Base-by-base conservation (phyloP, 2,329 filamentous ascomycete genomes). In the Aspergillus felis region DNA sequence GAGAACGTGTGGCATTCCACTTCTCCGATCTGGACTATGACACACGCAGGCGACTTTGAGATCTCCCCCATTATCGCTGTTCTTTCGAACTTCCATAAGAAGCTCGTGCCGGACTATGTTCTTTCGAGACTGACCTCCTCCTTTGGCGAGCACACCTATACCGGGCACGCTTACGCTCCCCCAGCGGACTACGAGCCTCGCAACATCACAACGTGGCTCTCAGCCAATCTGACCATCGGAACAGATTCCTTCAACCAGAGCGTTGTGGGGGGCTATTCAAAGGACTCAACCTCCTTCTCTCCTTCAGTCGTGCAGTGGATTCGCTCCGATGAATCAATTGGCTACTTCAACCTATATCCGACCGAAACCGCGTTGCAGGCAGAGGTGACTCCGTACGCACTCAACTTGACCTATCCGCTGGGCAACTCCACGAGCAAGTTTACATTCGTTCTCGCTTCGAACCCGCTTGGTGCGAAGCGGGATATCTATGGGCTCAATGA, bases 231-330 rank as follows among this genome's bases (percentile, higher is more conserved):
- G 10, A 85, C 80, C 8, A 86, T 88, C 59, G 85, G 85, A 41
- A 83, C 81, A 0, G 80, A 85, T 64, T 81, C 82, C 0, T 85
- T 84, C 61, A 76, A 81, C 12, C 79, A 87, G 67, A 80, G 76
- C 46, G 78, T 79, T 1, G 68, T 86, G 5, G 85, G 84, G 9
- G 85, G 85, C 0, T 80, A 81, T 4, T 75, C 78, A 1, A 76
- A 76, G 52, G 82, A 81, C 47, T 78, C 78, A 4, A 75, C 68
- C 6, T 78, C 81, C 0, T 87, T 85, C 68, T 86, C 82, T 57
- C 85, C 85, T 0, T 81, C 82, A 0, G 80, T 87, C 5, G 77
- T 84, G 0, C 85, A 87, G 63, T 87, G 85, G 85, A 66, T 75
- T 17, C 76, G 75, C 4, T 76, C 66, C 17, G 64, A 64, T 9